Evolutionary conservation across 768 basidiomycete species (phyloP).

Genomic region (Serendipita vermifera): DNA sequence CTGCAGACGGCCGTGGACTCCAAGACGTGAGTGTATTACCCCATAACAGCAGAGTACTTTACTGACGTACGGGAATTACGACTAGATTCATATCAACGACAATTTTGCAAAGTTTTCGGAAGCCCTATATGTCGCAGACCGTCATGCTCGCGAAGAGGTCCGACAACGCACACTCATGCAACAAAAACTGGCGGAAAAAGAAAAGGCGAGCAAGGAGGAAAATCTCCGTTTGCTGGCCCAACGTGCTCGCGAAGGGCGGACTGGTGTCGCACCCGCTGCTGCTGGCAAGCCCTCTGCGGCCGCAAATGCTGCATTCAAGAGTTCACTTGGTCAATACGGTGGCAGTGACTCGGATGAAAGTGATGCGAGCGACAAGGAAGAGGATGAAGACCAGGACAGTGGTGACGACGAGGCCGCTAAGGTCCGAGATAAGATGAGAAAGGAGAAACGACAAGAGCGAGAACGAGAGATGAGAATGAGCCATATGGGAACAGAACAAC

Average conservation of each 20-base stretch:
- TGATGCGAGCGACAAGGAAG: slow-evolving; percentile 39
- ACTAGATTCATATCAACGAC: slow-evolving; percentile 92
- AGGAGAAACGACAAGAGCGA: slow-evolving; percentile 84
- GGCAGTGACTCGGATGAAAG: slow-evolving; percentile 50
- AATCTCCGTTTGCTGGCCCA: slow-evolving; percentile 87
- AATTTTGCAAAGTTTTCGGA: slow-evolving; percentile 99
- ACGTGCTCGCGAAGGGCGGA: slow-evolving; percentile 88
- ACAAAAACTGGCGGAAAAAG: slow-evolving; percentile 96
- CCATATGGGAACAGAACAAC: slow-evolving; percentile 95
- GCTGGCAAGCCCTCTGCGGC: slow-evolving; percentile 42
- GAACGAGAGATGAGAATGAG: slow-evolving; percentile 98
- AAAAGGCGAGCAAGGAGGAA: slow-evolving; percentile 95
- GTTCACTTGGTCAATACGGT: slow-evolving; percentile 74
- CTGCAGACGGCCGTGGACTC: slow-evolving; percentile 94
- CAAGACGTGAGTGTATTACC: slow-evolving; percentile 63
- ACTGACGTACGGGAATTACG: neutral
- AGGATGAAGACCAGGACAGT: slow-evolving; percentile 30
- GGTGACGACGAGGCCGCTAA: slow-evolving; percentile 69
- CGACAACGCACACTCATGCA: slow-evolving; percentile 95
- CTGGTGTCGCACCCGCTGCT: slow-evolving; percentile 44
- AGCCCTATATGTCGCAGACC: slow-evolving; percentile 85
- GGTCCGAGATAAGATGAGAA: slow-evolving; percentile 80
- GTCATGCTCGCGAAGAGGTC: slow-evolving; percentile 96
- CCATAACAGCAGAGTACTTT: neutral
- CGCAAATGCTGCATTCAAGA: slow-evolving; percentile 56